Evolutionary conservation across 2,329 filamentous ascomycete genomes (phyloP).

Genomic region (Arthrobotrys musiformis): DNA sequence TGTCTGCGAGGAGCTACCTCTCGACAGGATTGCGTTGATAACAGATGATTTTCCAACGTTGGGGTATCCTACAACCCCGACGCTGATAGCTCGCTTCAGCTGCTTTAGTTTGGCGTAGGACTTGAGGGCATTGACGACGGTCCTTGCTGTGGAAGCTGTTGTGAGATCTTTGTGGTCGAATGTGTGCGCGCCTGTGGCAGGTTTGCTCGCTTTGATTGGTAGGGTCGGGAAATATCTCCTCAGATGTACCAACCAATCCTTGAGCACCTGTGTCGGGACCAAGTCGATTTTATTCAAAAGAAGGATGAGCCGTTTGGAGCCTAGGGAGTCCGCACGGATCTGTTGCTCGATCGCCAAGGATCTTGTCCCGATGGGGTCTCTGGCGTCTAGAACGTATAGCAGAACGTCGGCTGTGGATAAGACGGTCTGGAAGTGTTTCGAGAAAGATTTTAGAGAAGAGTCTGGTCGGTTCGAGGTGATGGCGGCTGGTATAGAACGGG

Average conservation of each 20-base stretch:
- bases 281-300: slow-evolving; percentile 97
- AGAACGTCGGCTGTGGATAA: slow-evolving; percentile 89
- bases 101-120: slow-evolving; percentile 84
- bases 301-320: slow-evolving; percentile 87
- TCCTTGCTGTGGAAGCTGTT: slow-evolving; percentile 83
- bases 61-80: slow-evolving; percentile 93
- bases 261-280: slow-evolving; percentile 81
- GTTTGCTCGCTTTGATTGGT: slow-evolving; percentile 83
- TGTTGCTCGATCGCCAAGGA: slow-evolving; percentile 90
- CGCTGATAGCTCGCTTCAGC: slow-evolving; percentile 87
- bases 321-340: slow-evolving; percentile 86
- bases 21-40: slow-evolving; percentile 88
- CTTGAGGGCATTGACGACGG: slow-evolving; percentile 89
- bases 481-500: slow-evolving; percentile 32
- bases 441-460: slow-evolving; percentile 84
- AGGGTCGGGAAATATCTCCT: slow-evolving; percentile 91
- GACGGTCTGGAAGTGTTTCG: slow-evolving; percentile 95
- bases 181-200: slow-evolving; percentile 84
- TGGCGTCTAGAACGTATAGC: slow-evolving; percentile 90
- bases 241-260: slow-evolving; percentile 84
- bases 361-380: slow-evolving; percentile 88
- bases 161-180: slow-evolving; percentile 93
- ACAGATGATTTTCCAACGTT: slow-evolving; percentile 97
- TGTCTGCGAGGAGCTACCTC: slow-evolving; percentile 73
- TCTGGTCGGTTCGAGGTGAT: slow-evolving; percentile 64